A percentile compares a stretch with the other conserved stretches of the same genome.
Evolutionary conservation across 768 basidiomycete species (phyloP).

Genomic region (Chalciporus sphaerocephalus): DNA sequence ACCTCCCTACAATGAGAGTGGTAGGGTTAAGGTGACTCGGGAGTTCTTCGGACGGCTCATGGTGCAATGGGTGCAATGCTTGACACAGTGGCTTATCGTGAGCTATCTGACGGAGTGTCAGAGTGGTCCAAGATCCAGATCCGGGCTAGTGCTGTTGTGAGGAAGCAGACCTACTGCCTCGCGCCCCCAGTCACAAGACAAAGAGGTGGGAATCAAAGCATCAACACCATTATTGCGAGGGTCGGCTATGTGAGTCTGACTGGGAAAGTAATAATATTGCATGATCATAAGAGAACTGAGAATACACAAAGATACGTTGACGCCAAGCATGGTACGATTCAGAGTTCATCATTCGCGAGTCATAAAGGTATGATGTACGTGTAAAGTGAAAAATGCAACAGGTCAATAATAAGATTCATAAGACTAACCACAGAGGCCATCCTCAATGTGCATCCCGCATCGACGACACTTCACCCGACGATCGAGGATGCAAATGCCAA

Average conservation of each 20-base stretch:
- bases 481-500: constrained; percentile 75
- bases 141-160: no score
- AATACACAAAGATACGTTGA: constrained; percentile 12
- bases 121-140: no score
- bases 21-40: constrained; percentile 15
- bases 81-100: no score
- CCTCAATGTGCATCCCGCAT: constrained; percentile 39
- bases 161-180: no score
- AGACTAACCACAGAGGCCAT: constrained; percentile 32
- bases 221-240: no score
- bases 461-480: constrained; percentile 58
- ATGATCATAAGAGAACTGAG: constrained; percentile 1
- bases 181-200: no score
- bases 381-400: not conserved
- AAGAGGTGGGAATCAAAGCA: no score
- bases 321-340: not conserved
- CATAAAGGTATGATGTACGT: not conserved
- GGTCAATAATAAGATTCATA: not conserved
- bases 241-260: not conserved
- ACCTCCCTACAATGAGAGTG: not conserved
- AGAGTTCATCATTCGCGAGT: constrained; percentile 1
- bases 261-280: constrained; percentile 1
- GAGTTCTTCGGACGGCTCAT: constrained; percentile 7
- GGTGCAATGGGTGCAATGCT: no score
- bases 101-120: no score